Evolutionary conservation across 2,329 filamentous ascomycete species (phyloP).

Genomic region (Sporothrix dimorphospora): DNA sequence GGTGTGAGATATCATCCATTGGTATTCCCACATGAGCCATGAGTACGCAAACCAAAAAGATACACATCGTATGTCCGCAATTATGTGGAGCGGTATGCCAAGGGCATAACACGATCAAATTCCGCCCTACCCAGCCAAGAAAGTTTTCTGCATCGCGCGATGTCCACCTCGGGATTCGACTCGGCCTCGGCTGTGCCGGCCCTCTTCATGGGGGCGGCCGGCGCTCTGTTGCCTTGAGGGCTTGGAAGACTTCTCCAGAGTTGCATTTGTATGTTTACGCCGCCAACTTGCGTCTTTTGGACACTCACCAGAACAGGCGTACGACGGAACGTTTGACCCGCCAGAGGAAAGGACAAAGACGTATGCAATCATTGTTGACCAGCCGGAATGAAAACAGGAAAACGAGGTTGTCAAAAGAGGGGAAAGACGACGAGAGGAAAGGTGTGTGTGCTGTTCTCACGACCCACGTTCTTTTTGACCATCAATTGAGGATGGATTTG

Average conservation of each 20-base stretch:
- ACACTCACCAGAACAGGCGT: neutral
- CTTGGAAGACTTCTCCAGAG: neutral
- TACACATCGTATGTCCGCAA: no score
- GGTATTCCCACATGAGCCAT: neutral
- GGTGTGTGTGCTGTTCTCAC: neutral
- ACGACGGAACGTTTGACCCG: slow-evolving; percentile 2
- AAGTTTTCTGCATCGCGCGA: neutral
- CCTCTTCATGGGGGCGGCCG: neutral
- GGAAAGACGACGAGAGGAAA: neutral
- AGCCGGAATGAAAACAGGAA: neutral
- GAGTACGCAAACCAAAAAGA: neutral
- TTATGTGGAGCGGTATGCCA: neutral
- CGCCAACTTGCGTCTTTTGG: slow-evolving; percentile 19
- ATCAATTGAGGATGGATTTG: neutral
- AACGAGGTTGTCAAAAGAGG: neutral
- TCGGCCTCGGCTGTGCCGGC: slow-evolving; percentile 14
- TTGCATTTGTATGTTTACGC: slow-evolving; percentile 14
- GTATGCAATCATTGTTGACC: neutral
- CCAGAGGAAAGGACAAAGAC: neutral
- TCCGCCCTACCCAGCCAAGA: neutral
- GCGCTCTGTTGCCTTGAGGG: neutral
- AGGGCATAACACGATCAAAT: neutral
- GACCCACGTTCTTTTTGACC: neutral
- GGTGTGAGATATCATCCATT: neutral
- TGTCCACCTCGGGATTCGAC: neutral